Base-by-base conservation (phyloP, 805 yeast genomes). In the Cyberlindnera mississippiensis region DNA sequence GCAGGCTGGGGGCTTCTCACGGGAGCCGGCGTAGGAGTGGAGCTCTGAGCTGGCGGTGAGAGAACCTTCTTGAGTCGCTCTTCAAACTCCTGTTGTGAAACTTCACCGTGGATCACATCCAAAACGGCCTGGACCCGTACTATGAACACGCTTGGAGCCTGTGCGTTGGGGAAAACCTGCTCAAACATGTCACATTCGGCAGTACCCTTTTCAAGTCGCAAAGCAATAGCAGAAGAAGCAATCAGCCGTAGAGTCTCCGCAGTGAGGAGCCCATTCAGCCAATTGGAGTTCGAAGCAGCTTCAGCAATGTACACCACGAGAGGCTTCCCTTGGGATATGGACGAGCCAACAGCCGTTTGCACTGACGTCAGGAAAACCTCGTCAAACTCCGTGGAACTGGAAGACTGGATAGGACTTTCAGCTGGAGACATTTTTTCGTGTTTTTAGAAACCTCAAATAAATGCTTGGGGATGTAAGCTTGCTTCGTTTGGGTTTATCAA, bases 61-160 rank as follows among this genome's bases (percentile, higher is more conserved):
- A 53, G 36, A 1, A 45, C 52, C 29, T 44, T 55, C 26, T 40
- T 43, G 33, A 63, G 47, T 31, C 63, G 57, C 29, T 41, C 37
- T 16, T 51, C 57, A 37, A 72, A 63, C 24, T 50, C 55, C 5
- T 48, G 59, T 15, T 41, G 45, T 9, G 57, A 33, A 3, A 62
- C 49, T 3, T 61, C 67, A 6, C 62, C 69, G 8, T 62, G 60
- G 10, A 78, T 60, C 3, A 67, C 51, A 35, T 71, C 78, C 27
- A 74, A 46, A 5, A 79, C 64, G 30, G 63, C 56, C 6, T 82
- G 78, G 10, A 66, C 61, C 27, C 59, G 62, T n/a, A 85, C 67
- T 12, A 82, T 62, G 52, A 76, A 72, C 18, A 82, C 62, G 47
- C 85, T 71, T 2, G 90, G 90, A 3, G 71, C 67, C 1, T 52